Evolutionary conservation across 2,329 filamentous ascomycete species (phyloP), one percentile per base, ranked within the genome.

Genomic region (Atkinsonella hypoxylon): DNA sequence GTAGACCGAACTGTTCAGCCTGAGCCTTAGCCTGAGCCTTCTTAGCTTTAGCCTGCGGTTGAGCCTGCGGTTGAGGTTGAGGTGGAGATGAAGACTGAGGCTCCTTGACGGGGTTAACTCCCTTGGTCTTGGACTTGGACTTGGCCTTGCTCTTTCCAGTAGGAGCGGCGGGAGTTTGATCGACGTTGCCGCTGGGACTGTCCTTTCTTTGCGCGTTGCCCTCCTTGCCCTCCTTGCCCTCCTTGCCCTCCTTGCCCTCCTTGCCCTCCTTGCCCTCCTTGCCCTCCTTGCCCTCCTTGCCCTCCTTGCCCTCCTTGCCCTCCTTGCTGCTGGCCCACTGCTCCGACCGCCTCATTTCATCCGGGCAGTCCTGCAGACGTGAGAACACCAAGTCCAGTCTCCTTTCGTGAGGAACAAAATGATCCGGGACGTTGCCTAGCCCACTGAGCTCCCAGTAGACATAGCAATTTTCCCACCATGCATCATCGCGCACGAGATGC

Each of bases 401-500:
- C 22, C 31, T 44, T 9, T 41, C 31, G 10, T 17, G 47, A 39
- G 38, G 40, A 10, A 31, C 39, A 45, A 54, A 54, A 17, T 43
- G 11, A 17, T 15, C 17, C 3, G 53, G 53, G 6, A 52, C 32
- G 22, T 47, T 39, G 31, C 40, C 51, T 20, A 51, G 17, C 2
- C 39, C 48, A 6, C 10, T 45, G 39, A 55, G 42, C 18, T 50
- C 30, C 43, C 45, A 49, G 45, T 51, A 55, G 10, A 55, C 40
- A 36, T 45, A 55, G 32, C 53, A 55, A 18, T 42, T 48, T 34
- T 55, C 53, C 53, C 53, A 55, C 53, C 53, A 55, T 18, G 53
- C 53, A 12, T 55, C 53, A 13, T n/a, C 49, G 31, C 49, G 51
- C 13, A 53, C 34, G 9, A 42, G 30, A 42, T 55, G 53, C 26